Evolutionary conservation across 208 protist species (phyloP), one percentile per base, ranked within the genome.

Genomic region (Leishmania braziliensis): DNA sequence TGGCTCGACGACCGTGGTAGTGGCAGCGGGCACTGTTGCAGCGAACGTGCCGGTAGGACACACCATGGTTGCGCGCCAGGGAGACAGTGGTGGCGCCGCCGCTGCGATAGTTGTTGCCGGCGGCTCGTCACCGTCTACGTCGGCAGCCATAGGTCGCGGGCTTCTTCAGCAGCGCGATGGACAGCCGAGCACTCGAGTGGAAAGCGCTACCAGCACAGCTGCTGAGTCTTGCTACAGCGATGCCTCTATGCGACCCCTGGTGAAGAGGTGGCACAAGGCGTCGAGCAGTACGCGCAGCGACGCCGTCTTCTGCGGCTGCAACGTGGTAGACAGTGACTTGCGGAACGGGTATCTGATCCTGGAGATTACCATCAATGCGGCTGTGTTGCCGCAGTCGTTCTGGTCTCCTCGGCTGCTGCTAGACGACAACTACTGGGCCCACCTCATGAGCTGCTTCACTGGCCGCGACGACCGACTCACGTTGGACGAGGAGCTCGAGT

Each of bases 251-350:
- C 53, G 10, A 56, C 18, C 14, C 0, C 16, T 54, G 8, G 60
- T 33, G 60, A 80, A 66, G 81, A 50, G 74, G 23, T 87, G 84
- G 84, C 84, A 83, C 75, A 83, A 81, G 53, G 48, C 79, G 0
- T 53, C 68, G 69, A 86, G 63, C 4, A 2, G 50, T 26, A 83
- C 78, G 39, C 88, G 85, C 29, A 33, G 77, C 29, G 90, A 91
- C 65, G 86, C 88, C 36, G 77, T 88, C 58, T 81, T 79, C 53
- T 93, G 86, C 71, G 91, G 93, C 58, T 76, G 86, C 72, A 94
- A 97, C 80, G 81, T 97, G 29, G 77, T 97, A 36, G 93, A 97
- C 79, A 94, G 88, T 84, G 90, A 95, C 87, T 29, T 97, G 23
- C 85, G 86, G 43, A 88, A 88, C 75, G 93, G 91, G 46, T 87